Base-by-base conservation (phyloP, 2,329 filamentous ascomycete genomes). In the Chrysoporthe cubensis region DNA sequence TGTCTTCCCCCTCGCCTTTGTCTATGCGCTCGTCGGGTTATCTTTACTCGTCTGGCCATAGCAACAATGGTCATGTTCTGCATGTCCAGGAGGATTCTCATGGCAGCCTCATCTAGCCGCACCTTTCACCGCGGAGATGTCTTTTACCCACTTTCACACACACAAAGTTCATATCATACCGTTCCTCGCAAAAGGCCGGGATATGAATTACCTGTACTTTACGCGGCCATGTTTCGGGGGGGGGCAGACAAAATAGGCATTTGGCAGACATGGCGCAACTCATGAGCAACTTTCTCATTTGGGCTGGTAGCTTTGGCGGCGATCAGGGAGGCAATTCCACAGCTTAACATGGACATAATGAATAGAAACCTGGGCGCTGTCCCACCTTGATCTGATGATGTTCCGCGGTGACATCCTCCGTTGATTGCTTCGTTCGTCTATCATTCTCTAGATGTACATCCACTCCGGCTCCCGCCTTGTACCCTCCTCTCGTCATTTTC, bases 71-170 rank as follows among this genome's bases (percentile, higher is more conserved):
- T 18, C 50, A 44, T 44, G 21, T 50, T 18, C 26, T 70, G 62
- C 62, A 60, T 50, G 62, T 68, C 52, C 58, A 65, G 66, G 68
- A 68, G 59, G 68, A 70, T 52, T 68, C 62, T 42, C 42, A 68
- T 52, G 68, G 65, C 43, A 70, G 68, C 60, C 68, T 70, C 37
- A 68, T 70, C 64, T 70, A 68, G 43, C 21, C 14, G 50, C 14
- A 42, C 16, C 42, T 40, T 52, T 57, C 11, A 48, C 42, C 13
- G 32, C 34, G 59, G n/a, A 56, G 40, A 43, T 32, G 11, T 32
- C 50, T 13, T 56, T 26, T 3, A 57, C 32, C 13, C 60, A 44
- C 9, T 7, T 34, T 7, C 44, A n/a, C 32, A 57, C 44, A 21
- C 48, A 50, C 16, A 58, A 54, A 56, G 21, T 44, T 56, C 48